Base-by-base conservation (phyloP, 768 basidiomycete species). In the Termitomyces sp. region DNA sequence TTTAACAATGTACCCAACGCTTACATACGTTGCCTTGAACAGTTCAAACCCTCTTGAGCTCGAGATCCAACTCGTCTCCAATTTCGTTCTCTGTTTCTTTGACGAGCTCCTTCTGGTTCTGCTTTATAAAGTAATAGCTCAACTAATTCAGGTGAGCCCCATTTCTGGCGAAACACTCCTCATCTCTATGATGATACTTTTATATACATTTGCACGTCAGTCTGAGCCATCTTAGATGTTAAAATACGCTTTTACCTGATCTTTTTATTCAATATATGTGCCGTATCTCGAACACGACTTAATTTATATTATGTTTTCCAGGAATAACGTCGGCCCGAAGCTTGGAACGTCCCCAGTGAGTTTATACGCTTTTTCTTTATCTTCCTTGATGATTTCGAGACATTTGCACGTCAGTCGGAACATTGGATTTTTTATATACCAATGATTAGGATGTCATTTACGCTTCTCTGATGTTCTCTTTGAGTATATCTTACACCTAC, bases 341-440 rank as follows among this genome's bases (percentile, higher is more conserved):
- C 33, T 26, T n/a, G 18, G 16, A 36, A 45, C 44, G 14, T 45
- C 33, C 9, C 30, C 26, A 40, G 56, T 51, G 26, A 26, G 53
- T 43, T 39, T 12, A 3, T 32, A 7, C 24, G 4, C 7, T 26
- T 50, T 7, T 54, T 22, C 27, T 4, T 53, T 26, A 9, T 20
- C 20, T 22, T 54, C 45, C 51, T 71, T 66, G 81, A 83, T 75
- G 82, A 83, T 59, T 69, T 71, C 66, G 63, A 65, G 69, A 74
- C 69, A 75, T 84, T 84, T 84, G 83, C 83, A 84, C 81, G 83
- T 84, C 83, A 84, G 83, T 82, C 82, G 53, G 79, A 82, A 67
- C 67, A 62, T 61, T 59, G 53, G 53, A 62, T 62, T 66, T n/a
- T 66, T 64, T 52, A 56, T 59, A 64, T 57, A 66, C 59, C 62